Conservation (phyloP, 345 rosid species). For the Cochlearia excelsa region DNA sequence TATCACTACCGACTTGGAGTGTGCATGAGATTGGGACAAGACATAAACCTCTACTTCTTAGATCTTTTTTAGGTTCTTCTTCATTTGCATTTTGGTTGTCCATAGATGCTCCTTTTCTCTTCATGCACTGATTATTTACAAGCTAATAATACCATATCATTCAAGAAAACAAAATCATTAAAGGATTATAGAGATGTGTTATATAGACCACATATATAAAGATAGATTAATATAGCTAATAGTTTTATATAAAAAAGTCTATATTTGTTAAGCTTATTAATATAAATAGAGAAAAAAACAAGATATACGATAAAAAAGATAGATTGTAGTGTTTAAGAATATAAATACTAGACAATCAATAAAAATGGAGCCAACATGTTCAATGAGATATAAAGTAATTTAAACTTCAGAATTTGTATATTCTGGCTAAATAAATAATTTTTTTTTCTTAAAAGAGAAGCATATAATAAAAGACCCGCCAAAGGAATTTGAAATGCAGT, state of each 20-base stretch:
- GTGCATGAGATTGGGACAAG: conserved; percentile 92
- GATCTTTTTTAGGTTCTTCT: conserved; percentile 57
- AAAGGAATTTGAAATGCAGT: conserved; percentile 28
- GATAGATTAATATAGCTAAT: no score
- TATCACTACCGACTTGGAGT: conserved; percentile 78
- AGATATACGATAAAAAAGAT: not conserved
- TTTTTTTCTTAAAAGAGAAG: not conserved
- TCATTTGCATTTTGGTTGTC: conserved; percentile 43
- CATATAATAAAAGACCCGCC: conserved; percentile 27
- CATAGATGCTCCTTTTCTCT: conserved; percentile 49
- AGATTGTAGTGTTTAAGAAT: not conserved
- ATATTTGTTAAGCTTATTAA: no score
- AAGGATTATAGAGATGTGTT: not conserved
- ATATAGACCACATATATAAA: not conserved
- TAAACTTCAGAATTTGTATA: not conserved
- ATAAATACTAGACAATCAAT: not conserved
- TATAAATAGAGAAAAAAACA: not conserved
- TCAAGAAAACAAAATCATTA: conserved; percentile 12
- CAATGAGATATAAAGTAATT: not conserved
- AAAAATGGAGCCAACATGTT: not conserved
- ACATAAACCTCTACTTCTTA: conserved; percentile 93
- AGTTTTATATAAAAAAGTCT: no score
- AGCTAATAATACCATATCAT: conserved; percentile 41
- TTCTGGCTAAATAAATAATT: not conserved
- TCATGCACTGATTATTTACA: conserved; percentile 58